Evolutionary conservation across 192 early-diverging fungal genomes (phyloP).

Genomic region (Backusella mclennaniae): DNA sequence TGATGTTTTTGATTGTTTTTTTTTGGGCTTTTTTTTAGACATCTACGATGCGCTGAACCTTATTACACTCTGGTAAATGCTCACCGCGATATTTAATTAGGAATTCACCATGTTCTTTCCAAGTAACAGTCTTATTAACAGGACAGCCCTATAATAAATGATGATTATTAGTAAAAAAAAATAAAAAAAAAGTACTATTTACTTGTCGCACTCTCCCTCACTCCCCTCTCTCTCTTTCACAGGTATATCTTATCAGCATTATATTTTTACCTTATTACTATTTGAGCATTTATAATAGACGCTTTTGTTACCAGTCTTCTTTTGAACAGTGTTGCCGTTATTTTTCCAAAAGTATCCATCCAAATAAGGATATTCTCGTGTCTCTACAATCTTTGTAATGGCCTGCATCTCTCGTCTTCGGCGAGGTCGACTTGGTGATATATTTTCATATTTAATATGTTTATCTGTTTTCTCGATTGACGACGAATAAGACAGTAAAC

Average conservation of each 20-base stretch:
- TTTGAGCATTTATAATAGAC: slow-evolving; percentile 62
- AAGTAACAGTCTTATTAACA: slow-evolving; percentile 58
- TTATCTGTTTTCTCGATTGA: background rate
- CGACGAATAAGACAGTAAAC: background rate
- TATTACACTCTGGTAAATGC: slow-evolving; percentile 51
- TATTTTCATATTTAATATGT: background rate
- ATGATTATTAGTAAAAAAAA: slow-evolving; percentile 5
- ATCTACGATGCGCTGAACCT: slow-evolving; percentile 41
- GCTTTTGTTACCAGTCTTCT: slow-evolving; percentile 55
- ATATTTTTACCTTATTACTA: slow-evolving; percentile 43
- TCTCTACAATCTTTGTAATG: slow-evolving; percentile 56
- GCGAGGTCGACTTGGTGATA: slow-evolving; percentile 32
- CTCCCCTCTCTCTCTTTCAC: background rate
- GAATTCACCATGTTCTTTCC: slow-evolving; percentile 51
- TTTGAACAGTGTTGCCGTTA: slow-evolving; percentile 57
- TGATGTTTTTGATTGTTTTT: slow-evolving; percentile 5
- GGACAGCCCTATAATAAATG: slow-evolving; percentile 25
- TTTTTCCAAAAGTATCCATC: slow-evolving; percentile 58
- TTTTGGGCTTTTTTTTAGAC: slow-evolving; percentile 13
- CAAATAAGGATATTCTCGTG: slow-evolving; percentile 41
- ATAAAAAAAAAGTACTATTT: slow-evolving; percentile 13
- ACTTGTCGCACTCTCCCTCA: background rate
- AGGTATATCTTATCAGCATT: background rate
- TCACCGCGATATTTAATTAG: slow-evolving; percentile 55
- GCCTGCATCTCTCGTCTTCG: slow-evolving; percentile 60